Evolutionary conservation across 2,329 filamentous ascomycete species (phyloP).

Genomic region (Amesomyces nigricolor): DNA sequence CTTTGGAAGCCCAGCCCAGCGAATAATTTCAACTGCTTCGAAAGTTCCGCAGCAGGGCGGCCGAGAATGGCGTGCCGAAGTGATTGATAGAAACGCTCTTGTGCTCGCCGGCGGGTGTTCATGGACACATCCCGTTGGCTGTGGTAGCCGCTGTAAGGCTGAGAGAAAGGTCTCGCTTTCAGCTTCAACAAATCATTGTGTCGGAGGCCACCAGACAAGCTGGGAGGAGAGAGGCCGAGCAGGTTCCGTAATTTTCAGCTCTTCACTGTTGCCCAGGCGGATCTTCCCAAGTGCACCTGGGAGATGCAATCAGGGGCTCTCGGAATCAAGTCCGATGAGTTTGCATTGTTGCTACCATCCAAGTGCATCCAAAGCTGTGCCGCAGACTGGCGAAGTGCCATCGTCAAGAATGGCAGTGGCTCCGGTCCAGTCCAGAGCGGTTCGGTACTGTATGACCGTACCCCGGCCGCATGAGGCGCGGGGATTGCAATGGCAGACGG

Average conservation of each 20-base stretch:
- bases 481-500: too few relatives aligned
- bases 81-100: neutral
- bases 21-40: too few relatives aligned
- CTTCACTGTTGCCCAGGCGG: neutral
- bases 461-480: too few relatives aligned
- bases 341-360: neutral
- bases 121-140: neutral
- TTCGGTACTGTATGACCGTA: too few relatives aligned
- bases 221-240: neutral
- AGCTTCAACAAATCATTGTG: neutral
- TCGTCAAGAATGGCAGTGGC: too few relatives aligned
- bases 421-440: too few relatives aligned
- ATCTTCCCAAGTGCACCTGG: neutral
- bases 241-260: too few relatives aligned
- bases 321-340: neutral
- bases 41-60: conserved; percentile 1
- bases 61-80: neutral
- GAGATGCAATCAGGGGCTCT: neutral
- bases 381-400: neutral
- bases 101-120: too few relatives aligned
- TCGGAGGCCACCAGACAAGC: neutral
- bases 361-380: neutral
- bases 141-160: conserved; percentile 20
- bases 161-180: conserved; percentile 1
- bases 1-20: too few relatives aligned